Base-by-base conservation (phyloP, 495 filamentous ascomycete genomes). In the Penicillium pancosmium region DNA sequence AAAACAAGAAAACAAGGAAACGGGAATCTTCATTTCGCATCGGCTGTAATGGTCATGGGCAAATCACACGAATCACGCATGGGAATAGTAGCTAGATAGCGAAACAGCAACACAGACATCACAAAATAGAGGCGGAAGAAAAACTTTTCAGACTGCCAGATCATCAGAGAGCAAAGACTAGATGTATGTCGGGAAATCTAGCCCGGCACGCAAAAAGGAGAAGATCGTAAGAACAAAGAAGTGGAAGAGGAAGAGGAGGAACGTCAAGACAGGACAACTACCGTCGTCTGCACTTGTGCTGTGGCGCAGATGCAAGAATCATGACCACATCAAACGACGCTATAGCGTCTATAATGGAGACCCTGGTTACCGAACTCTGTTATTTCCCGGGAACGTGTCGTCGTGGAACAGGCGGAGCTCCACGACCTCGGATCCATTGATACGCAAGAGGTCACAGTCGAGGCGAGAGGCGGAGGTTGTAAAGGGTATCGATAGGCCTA, bases 131-230 rank as follows among this genome's bases (percentile, higher is more conserved):
- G 43, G 25, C 58, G 52, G 61, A 57, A 56, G 38, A 69, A 59
- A 60, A 76, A 79, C 76, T 79, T 79, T 79, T 79, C 70, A 65
- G 71, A 75, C 64, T 73, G 73, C 67, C 72, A 66, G 67, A 72
- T 70, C 68, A 72, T 65, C 63, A 61, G 63, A 61, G 62, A 74
- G 68, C 64, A 66, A 70, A 61, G 63, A 73, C 69, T 72, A 72
- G 70, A 73, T 70, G 63, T 65, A 41, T 68, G 69, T 69, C 68
- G 54, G 38, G 55, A 55, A 31, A 74, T 65, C 71, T 70, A 75
- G 72, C 64, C 65, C 64, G 56, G 59, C 46, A 48, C 46, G 51
- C 53, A 55, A 54, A 38, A 66, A 63, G 54, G 53, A 54, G 59
- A 68, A 64, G 68, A 68, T 68, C 63, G 59, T 70, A 61, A 69